Base-by-base conservation (phyloP, 2,329 filamentous ascomycete species). In the Drechslera avenae region DNA sequence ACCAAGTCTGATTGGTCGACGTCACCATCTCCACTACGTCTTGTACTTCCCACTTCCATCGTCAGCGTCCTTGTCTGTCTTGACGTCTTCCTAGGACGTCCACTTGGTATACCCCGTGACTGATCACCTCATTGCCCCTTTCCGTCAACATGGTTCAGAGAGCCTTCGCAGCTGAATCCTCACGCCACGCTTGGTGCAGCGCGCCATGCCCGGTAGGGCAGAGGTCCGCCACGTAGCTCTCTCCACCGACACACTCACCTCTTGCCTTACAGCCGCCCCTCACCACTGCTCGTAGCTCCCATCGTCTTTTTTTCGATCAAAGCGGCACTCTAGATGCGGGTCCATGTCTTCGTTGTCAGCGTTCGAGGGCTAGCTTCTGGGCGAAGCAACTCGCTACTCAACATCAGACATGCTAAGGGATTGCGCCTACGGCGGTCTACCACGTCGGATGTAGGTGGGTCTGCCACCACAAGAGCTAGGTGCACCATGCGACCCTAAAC, bases 141-240 rank as follows among this genome's bases (percentile, higher is more conserved):
- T 46, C 37, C 43, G 28, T 26, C 37, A 42, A n/a, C 43, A 42
- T 46, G 42, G 23, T 32, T 46, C 48, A 31, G n/a, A 17, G 32
- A 45, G 13, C 6, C 34, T 39, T 26, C 31, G 43, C 26, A 37
- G 44, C 26, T 42, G 28, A 18, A 47, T 34, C 21, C 48, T 47
- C 44, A 48, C 30, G 21, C 18, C 48, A 16, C 18, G 23, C 43
- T 41, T 47, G 44, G 18, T 47, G 37, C 45, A 46, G 37, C 37
- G 26, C 36, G 26, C 43, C 39, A 52, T 52, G 44, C 49, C 37
- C 49, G 41, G 36, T 52, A 32, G 26, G 43, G 49, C 44, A 35
- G 48, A 46, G 21, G 42, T 18, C 33, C 49, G 49, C 49, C 49
- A 52, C 49, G 49, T 52, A 52, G 49, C 49, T 35, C 36, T 36